Conservation (phyloP, 768 basidiomycete genomes). For the Kwoniella botswanensis region DNA sequence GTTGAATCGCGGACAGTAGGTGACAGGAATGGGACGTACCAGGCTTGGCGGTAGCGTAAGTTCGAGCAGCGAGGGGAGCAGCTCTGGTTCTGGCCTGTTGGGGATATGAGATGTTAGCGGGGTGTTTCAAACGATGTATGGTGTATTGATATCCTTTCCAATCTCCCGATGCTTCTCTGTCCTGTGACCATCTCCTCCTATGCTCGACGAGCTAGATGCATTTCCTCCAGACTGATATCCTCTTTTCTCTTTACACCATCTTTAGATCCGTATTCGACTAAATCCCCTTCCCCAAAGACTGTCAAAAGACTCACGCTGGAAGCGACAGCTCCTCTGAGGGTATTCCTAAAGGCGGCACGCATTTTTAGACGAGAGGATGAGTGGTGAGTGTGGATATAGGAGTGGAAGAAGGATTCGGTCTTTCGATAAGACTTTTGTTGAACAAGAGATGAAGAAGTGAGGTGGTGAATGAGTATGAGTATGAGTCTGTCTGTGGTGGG, state of each 20-base stretch:
- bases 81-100: constrained; percentile 55
- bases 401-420: constrained; percentile 25
- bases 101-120: constrained; percentile 31
- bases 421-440: constrained; percentile 25
- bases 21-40: constrained; percentile 64
- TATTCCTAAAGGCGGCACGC: constrained; percentile 46
- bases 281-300: constrained; percentile 1
- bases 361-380: constrained; percentile 54
- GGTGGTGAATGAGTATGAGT: background rate
- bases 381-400: constrained; percentile 37
- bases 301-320: constrained; percentile 41
- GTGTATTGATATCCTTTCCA: background rate
- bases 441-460: constrained; percentile 14
- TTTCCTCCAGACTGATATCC: background rate
- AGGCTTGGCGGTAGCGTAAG: constrained; percentile 98
- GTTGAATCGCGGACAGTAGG: constrained; percentile 21
- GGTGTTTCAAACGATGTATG: background rate
- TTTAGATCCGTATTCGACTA: background rate
- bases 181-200: constrained; percentile 8
- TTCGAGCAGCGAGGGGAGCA: constrained; percentile 54
- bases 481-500: constrained; percentile 2
- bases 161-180: background rate
- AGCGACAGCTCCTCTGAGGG: constrained; percentile 44
- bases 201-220: background rate
- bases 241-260: no score